Percentiles rank a stretch among this genome's conserved stretches.
phyloP scores from a whole-genome alignment of 306 rosid species.

The Nissolia schottii region DNA sequence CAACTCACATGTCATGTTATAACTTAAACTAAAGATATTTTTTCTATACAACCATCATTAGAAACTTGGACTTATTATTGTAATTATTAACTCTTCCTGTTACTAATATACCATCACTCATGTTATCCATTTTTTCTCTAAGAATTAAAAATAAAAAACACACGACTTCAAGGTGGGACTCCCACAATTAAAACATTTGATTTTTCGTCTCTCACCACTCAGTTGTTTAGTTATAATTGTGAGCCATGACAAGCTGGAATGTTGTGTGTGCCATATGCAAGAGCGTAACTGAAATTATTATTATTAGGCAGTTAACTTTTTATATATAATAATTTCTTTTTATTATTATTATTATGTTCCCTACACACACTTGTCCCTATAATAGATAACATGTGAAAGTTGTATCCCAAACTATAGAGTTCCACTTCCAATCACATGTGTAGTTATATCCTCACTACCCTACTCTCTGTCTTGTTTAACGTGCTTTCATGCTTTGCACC shows the following conservation, averaged over 20 bases:
- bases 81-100: background rate
- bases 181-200: conserved; percentile 23
- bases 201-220: background rate
- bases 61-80: background rate
- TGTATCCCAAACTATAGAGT: conserved; percentile 3
- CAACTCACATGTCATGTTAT: background rate
- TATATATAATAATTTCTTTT: background rate
- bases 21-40: background rate
- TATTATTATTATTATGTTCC: conserved; percentile 11
- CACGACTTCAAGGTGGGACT: background rate
- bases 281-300: conserved; percentile 23
- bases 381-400: conserved; percentile 35
- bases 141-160: too few species aligned
- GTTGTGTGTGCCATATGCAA: conserved; percentile 15
- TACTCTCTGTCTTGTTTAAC: conserved; percentile 34
- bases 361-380: background rate
- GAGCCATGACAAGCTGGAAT: conserved; percentile 37
- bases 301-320: conserved; percentile 14
- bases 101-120: background rate
- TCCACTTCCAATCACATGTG: conserved; percentile 41
- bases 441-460: conserved; percentile 28
- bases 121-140: background rate
- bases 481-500: conserved; percentile 39
- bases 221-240: background rate
- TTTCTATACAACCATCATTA: background rate